Evolutionary conservation across 2,329 filamentous ascomycete genomes (phyloP).

Genomic region (Exophiala dermatitidis): DNA sequence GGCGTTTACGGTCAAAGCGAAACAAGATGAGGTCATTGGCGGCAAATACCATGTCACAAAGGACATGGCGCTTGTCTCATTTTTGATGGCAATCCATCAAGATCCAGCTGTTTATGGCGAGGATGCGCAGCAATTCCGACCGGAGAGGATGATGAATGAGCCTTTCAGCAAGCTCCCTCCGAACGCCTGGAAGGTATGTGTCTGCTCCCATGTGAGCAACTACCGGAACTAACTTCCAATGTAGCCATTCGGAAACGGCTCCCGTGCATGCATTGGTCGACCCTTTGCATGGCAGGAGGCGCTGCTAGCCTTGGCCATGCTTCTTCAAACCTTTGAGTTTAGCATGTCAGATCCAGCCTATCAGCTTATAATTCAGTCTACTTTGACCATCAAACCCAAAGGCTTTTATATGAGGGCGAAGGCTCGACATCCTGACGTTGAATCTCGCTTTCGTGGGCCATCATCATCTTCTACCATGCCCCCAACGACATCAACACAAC

Average conservation of each 20-base stretch:
- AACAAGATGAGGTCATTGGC: conserved; percentile 39
- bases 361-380: conserved; percentile 33
- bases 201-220: not conserved
- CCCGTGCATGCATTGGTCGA: conserved; percentile 54
- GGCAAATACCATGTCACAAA: conserved; percentile 53
- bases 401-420: conserved; percentile 55
- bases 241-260: conserved; percentile 64
- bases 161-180: conserved; percentile 58
- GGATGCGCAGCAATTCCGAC: conserved; percentile 59
- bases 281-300: conserved; percentile 69
- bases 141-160: conserved; percentile 65
- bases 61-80: conserved; percentile 44
- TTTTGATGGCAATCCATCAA: conserved; percentile 51
- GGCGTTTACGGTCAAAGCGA: conserved; percentile 43
- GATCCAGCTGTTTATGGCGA: conserved; percentile 60
- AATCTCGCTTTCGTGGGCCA: conserved; percentile 29
- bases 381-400: conserved; percentile 40
- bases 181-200: conserved; percentile 51
- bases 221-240: not conserved
- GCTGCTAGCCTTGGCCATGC: conserved; percentile 52
- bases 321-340: conserved; percentile 67
- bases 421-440: conserved; percentile 34
- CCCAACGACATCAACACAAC: conserved; percentile 11
- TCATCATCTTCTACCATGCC: conserved; percentile 27
- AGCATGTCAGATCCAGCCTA: conserved; percentile 51